These are phyloP conservation scores for Stellera chamaejasme DNA, from an alignment of 345 rosid species.

Conservation along the genomic window DNA sequence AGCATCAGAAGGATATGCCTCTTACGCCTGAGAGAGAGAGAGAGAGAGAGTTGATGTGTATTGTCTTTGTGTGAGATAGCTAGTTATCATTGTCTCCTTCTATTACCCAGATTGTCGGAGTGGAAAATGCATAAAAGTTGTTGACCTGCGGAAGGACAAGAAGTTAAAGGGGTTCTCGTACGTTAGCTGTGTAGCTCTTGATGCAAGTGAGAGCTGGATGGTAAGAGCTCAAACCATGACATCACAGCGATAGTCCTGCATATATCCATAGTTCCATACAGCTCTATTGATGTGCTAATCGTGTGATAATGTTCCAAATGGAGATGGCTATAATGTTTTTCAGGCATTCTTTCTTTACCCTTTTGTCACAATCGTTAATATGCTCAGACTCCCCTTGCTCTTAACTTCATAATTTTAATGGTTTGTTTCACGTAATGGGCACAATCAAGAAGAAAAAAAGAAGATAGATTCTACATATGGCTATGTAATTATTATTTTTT, in stretches of 20 bases:
- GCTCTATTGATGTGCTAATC: background rate
- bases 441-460: background rate
- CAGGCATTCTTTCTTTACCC: too few relatives aligned
- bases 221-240: conserved; percentile 41
- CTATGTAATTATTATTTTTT: background rate
- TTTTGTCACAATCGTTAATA: too few relatives aligned
- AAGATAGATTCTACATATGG: background rate
- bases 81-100: conserved; percentile 8
- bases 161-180: conserved; percentile 34
- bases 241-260: background rate
- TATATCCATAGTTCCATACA: background rate
- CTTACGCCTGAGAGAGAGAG: too few relatives aligned
- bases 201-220: conserved; percentile 98
- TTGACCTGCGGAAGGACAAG: conserved; percentile 44
- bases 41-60: too few relatives aligned
- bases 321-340: background rate
- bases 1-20: too few relatives aligned
- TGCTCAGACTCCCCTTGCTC: too few relatives aligned
- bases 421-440: background rate
- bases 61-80: conserved; percentile 1
- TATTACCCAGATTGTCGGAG: conserved; percentile 74
- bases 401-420: too few relatives aligned
- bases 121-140: conserved; percentile 64
- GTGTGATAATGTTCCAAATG: background rate
- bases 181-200: conserved; percentile 79